phyloP scores from a whole-genome alignment of 169 alveolate species.

The Plasmodium coatneyi region DNA sequence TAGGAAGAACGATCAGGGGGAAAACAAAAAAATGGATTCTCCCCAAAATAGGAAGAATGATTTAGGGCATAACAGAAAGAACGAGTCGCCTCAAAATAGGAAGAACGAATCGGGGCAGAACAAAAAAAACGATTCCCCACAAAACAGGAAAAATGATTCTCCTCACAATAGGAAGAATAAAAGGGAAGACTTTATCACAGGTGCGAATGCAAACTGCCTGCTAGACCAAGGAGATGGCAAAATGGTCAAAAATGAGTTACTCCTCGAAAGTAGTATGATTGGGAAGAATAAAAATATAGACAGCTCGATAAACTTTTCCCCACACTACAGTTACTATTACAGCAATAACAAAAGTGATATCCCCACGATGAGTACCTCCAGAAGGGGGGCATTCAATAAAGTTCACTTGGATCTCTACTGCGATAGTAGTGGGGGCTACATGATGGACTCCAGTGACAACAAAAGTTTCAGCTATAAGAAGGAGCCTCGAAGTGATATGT shows the following conservation, averaged over 20 bases:
- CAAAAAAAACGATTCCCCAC: neutral
- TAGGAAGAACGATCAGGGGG: neutral
- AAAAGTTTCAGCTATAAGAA: conserved; percentile 8
- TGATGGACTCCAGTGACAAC: neutral
- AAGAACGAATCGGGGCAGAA: neutral
- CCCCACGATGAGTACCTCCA: neutral
- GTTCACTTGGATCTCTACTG: neutral
- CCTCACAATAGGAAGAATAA: conserved; percentile 4
- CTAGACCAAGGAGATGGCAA: neutral
- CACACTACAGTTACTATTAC: conserved; percentile 6
- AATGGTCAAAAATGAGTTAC: neutral
- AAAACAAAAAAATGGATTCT: neutral
- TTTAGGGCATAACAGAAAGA: neutral
- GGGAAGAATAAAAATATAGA: neutral
- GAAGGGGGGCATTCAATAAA: neutral
- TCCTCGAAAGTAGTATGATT: neutral
- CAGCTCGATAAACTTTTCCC: neutral
- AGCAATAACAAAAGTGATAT: conserved; percentile 5
- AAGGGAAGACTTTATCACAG: neutral
- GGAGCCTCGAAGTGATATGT: conserved; percentile 24
- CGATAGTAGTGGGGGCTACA: neutral
- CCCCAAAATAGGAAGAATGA: neutral
- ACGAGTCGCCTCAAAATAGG: neutral
- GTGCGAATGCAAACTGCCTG: neutral
- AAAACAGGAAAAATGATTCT: neutral